Conservation (phyloP, 2,329 filamentous ascomycete genomes). For the Aspergillus sp. region DNA sequence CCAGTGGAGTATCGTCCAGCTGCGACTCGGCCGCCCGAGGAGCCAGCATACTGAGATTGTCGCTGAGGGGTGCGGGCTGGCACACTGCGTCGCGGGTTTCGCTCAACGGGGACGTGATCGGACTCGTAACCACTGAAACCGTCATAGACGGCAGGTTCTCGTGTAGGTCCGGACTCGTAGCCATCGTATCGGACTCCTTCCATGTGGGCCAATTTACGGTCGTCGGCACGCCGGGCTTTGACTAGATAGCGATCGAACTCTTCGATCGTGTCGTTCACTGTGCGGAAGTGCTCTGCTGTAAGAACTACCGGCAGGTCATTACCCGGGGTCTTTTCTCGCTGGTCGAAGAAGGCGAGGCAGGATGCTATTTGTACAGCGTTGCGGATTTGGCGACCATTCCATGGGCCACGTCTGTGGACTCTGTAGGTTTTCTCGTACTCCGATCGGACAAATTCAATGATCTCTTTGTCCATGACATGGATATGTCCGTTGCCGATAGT, state of each 20-base stretch:
- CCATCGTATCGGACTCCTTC: background rate
- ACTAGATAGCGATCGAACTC: background rate
- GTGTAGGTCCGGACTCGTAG: background rate
- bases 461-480: background rate
- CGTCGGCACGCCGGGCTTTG: background rate
- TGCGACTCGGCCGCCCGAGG: background rate
- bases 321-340: background rate
- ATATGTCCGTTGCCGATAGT: background rate
- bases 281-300: background rate
- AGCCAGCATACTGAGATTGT: background rate
- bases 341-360: background rate
- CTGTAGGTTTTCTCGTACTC: background rate
- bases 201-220: background rate
- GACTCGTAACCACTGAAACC: background rate
- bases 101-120: background rate
- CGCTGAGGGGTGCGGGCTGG: background rate
- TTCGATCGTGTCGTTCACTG: background rate
- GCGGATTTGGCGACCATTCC: slow-evolving; percentile 6
- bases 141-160: background rate
- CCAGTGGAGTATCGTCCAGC: background rate
- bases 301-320: background rate
- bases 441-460: background rate
- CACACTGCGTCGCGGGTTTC: background rate
- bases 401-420: background rate
- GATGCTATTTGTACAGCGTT: slow-evolving; percentile 1